phyloP scores from a whole-genome alignment of 2,329 filamentous ascomycete genomes.

The Cryphonectria parasitica region DNA sequence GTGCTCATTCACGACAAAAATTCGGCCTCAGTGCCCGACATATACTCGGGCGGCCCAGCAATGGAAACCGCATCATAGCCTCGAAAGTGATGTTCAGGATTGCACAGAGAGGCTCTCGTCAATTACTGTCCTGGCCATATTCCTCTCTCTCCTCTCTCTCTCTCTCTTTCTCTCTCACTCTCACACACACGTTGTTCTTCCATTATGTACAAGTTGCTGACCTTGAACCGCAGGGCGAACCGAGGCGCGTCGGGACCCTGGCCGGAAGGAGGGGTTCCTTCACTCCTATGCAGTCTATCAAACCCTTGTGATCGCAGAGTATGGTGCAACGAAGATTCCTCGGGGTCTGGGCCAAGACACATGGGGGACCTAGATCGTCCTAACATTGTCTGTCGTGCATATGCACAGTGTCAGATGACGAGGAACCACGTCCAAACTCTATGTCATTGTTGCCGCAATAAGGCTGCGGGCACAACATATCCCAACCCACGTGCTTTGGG shows the following conservation, averaged over 20 bases:
- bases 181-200: neutral
- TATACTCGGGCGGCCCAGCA: neutral
- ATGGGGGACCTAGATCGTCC: neutral
- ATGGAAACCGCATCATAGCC: neutral
- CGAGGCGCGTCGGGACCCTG: neutral
- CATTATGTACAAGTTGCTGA: neutral
- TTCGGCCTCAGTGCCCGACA: neutral
- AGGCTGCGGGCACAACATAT: neutral
- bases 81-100: neutral
- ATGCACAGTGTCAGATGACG: constrained; percentile 2
- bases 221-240: neutral
- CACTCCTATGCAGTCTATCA: neutral
- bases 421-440: neutral
- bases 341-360: neutral
- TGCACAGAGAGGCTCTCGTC: neutral
- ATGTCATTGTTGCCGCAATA: neutral
- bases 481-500: neutral
- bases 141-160: neutral
- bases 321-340: neutral
- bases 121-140: neutral
- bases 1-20: neutral
- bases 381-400: neutral
- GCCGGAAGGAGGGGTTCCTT: neutral
- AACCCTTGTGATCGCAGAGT: neutral
- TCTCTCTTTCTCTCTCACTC: too few relatives aligned